These are phyloP conservation scores for Pythium diclinum DNA, from an alignment of 352 stramenopile genomes.

Conservation along the genomic window DNA sequence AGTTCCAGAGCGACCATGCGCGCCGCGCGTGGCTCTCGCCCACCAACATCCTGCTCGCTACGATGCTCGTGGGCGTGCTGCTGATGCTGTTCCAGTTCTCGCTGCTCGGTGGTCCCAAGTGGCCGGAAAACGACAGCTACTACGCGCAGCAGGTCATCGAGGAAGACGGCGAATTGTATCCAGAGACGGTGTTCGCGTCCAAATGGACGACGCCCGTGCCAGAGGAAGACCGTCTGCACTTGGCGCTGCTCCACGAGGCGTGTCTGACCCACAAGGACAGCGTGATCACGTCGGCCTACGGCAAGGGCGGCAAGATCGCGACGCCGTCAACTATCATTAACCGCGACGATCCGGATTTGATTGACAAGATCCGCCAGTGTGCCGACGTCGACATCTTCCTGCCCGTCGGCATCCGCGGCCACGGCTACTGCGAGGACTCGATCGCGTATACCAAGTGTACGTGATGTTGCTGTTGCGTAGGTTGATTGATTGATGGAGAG, in stretches of 20 bases:
- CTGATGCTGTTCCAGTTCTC: constrained; percentile 16
- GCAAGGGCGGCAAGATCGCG: constrained; percentile 15
- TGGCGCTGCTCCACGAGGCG: constrained; percentile 48
- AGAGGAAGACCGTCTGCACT: constrained; percentile 34
- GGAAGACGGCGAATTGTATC: constrained; percentile 19
- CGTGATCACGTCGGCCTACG: constrained; percentile 35
- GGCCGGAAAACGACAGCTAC: background rate
- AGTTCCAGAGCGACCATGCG: constrained; percentile 19
- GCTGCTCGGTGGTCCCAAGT: constrained; percentile 8
- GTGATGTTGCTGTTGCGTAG: constrained; percentile 4
- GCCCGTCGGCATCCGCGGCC: constrained; percentile 37
- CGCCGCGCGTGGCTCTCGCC: constrained; percentile 18
- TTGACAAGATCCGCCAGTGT: constrained; percentile 46
- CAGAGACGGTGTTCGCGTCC: constrained; percentile 11
- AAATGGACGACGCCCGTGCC: constrained; percentile 12
- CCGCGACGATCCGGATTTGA: constrained; percentile 32
- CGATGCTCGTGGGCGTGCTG: constrained; percentile 7
- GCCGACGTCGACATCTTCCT: constrained; percentile 67
- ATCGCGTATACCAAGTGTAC: constrained; percentile 62
- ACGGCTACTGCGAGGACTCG: constrained; percentile 71
- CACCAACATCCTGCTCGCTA: constrained; percentile 21
- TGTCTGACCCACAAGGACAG: constrained; percentile 41
- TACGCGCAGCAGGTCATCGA: constrained; percentile 12
- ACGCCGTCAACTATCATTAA: constrained; percentile 24
- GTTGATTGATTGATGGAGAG: background rate